Evolutionary conservation across 2,329 filamentous ascomycete genomes (phyloP).

Genomic region (Claviceps fusiformis): DNA sequence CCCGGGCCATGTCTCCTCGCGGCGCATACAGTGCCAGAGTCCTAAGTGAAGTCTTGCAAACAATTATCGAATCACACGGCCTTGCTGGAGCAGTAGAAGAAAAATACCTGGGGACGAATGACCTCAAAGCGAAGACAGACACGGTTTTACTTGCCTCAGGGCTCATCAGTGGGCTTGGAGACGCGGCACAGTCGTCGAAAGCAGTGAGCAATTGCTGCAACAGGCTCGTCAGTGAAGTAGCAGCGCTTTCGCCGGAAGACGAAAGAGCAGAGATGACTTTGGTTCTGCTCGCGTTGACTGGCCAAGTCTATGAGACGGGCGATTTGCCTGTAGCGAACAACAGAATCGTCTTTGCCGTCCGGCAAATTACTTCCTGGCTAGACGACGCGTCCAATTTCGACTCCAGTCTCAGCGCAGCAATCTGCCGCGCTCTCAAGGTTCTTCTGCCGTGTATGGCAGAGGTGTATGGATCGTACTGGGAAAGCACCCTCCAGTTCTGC

Average conservation of each 20-base stretch:
- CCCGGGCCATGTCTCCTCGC: slow-evolving; percentile 26
- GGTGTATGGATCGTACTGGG: slow-evolving; percentile 84
- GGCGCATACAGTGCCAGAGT: slow-evolving; percentile 40
- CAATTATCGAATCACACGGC: slow-evolving; percentile 32
- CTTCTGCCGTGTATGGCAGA: slow-evolving; percentile 64
- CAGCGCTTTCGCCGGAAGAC: slow-evolving; percentile 29
- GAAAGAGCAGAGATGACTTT: slow-evolving; percentile 35
- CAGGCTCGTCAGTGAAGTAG: slow-evolving; percentile 46
- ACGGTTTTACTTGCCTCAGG: slow-evolving; percentile 36
- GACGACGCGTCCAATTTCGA: slow-evolving; percentile 34
- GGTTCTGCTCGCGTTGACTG: slow-evolving; percentile 39
- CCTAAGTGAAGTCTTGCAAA: slow-evolving; percentile 35
- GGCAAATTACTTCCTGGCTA: slow-evolving; percentile 62
- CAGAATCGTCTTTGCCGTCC: slow-evolving; percentile 69
- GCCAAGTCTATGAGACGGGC: slow-evolving; percentile 36
- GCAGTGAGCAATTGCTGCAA: slow-evolving; percentile 41
- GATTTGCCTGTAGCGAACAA: slow-evolving; percentile 48
- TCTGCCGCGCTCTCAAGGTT: slow-evolving; percentile 41
- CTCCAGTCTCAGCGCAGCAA: slow-evolving; percentile 31
- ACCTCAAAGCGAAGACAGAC: slow-evolving; percentile 32
- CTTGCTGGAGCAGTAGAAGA: slow-evolving; percentile 31
- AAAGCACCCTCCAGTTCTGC: slow-evolving; percentile 46
- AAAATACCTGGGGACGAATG: slow-evolving; percentile 29
- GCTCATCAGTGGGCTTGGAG: slow-evolving; percentile 37
- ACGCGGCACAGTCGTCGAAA: slow-evolving; percentile 34